These are phyloP conservation scores for Pythium phragmiticola DNA, from an alignment of 352 stramenopile genomes.

Conservation along the genomic window DNA sequence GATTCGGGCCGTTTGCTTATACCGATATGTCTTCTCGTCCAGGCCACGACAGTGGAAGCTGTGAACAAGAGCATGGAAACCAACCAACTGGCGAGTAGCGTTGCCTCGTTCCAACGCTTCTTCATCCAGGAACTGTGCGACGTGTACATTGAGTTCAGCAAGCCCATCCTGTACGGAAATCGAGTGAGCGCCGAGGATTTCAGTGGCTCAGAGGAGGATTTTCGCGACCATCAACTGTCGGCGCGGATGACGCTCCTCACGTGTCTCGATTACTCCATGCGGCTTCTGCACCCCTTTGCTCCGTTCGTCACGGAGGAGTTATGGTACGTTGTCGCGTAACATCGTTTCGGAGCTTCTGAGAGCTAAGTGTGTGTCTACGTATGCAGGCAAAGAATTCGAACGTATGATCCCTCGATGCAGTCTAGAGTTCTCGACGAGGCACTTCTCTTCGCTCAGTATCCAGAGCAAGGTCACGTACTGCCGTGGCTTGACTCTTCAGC, in stretches of 20 bases:
- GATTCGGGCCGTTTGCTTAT: background rate
- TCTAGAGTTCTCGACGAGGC: constrained; percentile 34
- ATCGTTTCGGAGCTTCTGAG: background rate
- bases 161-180: constrained; percentile 78
- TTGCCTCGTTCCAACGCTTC: constrained; percentile 73
- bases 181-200: constrained; percentile 39
- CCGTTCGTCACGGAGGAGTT: constrained; percentile 99
- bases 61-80: constrained; percentile 66
- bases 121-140: constrained; percentile 88
- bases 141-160: constrained; percentile 89
- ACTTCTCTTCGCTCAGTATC: constrained; percentile 75
- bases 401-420: constrained; percentile 36
- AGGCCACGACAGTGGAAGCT: constrained; percentile 35
- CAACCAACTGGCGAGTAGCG: constrained; percentile 69
- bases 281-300: constrained; percentile 98
- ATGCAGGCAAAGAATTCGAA: constrained; percentile 56
- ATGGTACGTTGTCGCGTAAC: constrained; percentile 74
- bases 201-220: constrained; percentile 39
- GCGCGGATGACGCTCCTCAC: constrained; percentile 93
- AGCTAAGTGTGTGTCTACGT: background rate
- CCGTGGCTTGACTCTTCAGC: constrained; percentile 16
- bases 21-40: background rate
- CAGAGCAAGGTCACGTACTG: constrained; percentile 78
- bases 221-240: constrained; percentile 64
- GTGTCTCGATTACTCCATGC: constrained; percentile 94